Conservation (phyloP, 1,139 yeast species). For the Pichia norvegensis region DNA sequence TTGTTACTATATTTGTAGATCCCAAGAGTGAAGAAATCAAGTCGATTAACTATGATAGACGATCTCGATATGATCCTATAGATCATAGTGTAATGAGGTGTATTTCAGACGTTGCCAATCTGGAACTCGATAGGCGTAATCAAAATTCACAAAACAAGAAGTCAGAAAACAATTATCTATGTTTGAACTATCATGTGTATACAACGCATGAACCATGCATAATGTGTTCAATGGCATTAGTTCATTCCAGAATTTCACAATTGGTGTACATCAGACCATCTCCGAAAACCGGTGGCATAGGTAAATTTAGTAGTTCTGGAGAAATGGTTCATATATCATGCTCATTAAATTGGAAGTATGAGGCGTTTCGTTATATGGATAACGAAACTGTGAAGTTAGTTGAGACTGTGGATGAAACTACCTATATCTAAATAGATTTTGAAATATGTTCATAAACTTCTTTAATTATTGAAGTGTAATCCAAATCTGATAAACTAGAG, state of each 20-base stretch:
- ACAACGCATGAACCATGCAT: conserved; percentile 95
- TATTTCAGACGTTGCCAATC: conserved; percentile 49
- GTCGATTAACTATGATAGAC: conserved; percentile 33
- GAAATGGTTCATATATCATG: conserved; percentile 69
- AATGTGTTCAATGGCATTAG: conserved; percentile 95
- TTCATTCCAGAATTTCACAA: conserved; percentile 77
- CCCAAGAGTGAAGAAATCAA: conserved; percentile 34
- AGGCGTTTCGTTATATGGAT: conserved; percentile 50
- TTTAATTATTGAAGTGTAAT: background rate
- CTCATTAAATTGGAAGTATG: conserved; percentile 72
- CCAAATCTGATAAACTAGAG: background rate
- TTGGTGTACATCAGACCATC: conserved; percentile 51
- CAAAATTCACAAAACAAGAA: conserved; percentile 6
- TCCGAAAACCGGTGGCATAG: conserved; percentile 46
- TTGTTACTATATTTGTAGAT: conserved; percentile 44
- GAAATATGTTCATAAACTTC: background rate
- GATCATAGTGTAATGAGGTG: conserved; percentile 72
- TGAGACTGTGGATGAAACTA: conserved; percentile 19
- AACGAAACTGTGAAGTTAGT: conserved; percentile 27
- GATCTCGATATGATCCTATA: conserved; percentile 39
- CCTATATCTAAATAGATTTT: background rate
- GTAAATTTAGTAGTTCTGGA: conserved; percentile 52
- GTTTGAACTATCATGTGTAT: conserved; percentile 69
- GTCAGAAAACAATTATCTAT: conserved; percentile 44
- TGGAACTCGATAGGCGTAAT: conserved; percentile 35